These are phyloP conservation scores for Calycina herbarum DNA, from an alignment of 2,329 filamentous ascomycete species.

Conservation along the genomic window DNA sequence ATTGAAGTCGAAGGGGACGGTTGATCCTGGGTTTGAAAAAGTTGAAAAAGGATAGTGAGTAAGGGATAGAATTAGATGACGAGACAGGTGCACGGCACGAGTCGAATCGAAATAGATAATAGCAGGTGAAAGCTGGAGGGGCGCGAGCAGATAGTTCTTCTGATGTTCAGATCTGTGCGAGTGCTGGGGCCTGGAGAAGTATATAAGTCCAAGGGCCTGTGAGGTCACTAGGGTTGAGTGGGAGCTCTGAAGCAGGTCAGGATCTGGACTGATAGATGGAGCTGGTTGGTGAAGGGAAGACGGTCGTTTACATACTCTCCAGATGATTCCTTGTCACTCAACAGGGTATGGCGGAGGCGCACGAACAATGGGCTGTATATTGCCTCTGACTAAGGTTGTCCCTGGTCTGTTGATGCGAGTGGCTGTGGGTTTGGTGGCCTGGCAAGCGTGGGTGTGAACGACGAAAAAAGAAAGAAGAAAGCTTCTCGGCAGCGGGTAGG, in stretches of 20 bases:
- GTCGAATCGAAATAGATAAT: conserved; percentile 17
- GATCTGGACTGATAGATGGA: conserved; percentile 25
- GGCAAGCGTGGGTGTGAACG: conserved; percentile 18
- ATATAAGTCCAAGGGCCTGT: not conserved
- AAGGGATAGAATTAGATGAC: conserved; percentile 10
- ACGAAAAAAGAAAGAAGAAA: conserved; percentile 26
- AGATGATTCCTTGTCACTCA: conserved; percentile 26
- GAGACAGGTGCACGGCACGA: conserved; percentile 20
- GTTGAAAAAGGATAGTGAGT: not conserved
- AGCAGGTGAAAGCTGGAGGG: conserved; percentile 1
- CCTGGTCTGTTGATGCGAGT: conserved; percentile 30
- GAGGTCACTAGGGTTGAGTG: conserved; percentile 15
- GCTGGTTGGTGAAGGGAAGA: conserved; percentile 22
- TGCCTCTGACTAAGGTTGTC: conserved; percentile 27
- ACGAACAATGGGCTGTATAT: conserved; percentile 26
- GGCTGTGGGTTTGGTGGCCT: conserved; percentile 23
- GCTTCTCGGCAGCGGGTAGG: conserved; percentile 23
- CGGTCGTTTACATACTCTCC: conserved; percentile 35
- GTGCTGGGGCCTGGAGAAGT: conserved; percentile 12
- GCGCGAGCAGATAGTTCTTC: conserved; percentile 5
- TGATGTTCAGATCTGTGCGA: conserved; percentile 9
- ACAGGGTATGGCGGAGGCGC: conserved; percentile 32
- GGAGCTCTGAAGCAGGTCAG: conserved; percentile 32
- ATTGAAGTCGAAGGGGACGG: not conserved
- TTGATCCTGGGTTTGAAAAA: not conserved